A percentile compares a stretch with the other conserved stretches of the same genome.
Evolutionary conservation across 1,284 basidiomycete genomes (phyloP).

Genomic region (Phellopilus nigrolimitatus): DNA sequence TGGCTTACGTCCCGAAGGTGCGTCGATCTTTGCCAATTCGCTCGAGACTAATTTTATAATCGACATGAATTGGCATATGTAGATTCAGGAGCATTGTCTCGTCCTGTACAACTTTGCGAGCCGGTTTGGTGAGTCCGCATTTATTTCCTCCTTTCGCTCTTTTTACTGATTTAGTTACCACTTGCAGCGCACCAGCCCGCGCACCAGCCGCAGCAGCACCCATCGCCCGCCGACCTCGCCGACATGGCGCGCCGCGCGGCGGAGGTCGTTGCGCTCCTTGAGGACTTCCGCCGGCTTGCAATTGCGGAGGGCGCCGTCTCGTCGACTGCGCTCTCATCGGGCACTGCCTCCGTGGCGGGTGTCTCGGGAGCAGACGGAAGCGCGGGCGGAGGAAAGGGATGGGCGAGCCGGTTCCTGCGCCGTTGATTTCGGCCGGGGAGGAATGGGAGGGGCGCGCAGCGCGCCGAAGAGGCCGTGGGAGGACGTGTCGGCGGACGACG

Average conservation of each 20-base stretch:
- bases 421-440: too few species aligned
- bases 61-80: too few species aligned
- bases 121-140: constrained; percentile 49
- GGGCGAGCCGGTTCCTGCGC: too few species aligned
- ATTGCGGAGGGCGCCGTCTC: constrained; percentile 30
- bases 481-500: constrained; percentile 47
- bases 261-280: constrained; percentile 59
- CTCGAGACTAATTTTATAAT: too few species aligned
- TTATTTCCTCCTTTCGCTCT: too few species aligned
- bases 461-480: constrained; percentile 76
- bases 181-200: constrained; percentile 39
- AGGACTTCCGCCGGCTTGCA: constrained; percentile 49
- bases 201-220: constrained; percentile 43
- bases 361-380: too few species aligned
- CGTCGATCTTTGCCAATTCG: constrained; percentile 15
- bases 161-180: too few species aligned
- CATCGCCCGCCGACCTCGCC: constrained; percentile 48
- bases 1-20: constrained; percentile 24
- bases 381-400: too few species aligned
- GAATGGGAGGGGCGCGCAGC: constrained; percentile 31
- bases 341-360: too few species aligned
- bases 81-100: constrained; percentile 61
- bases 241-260: constrained; percentile 64
- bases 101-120: constrained; percentile 57
- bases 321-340: constrained; percentile 17